phyloP scores from a whole-genome alignment of 257 asterid species.

The Haberlea rhodopensis region DNA sequence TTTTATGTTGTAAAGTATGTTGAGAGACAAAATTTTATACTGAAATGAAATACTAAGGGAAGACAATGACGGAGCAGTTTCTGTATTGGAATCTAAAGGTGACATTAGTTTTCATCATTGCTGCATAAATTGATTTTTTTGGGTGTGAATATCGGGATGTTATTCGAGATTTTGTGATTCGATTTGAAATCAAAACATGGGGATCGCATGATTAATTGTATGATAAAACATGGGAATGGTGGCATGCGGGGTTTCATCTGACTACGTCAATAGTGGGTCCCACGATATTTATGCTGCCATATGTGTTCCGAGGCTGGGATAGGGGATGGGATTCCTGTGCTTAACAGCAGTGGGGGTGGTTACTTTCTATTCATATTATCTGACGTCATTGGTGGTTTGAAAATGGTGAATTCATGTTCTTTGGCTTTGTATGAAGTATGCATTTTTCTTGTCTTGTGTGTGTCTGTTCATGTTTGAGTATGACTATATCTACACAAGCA shows the following conservation, averaged over 20 bases:
- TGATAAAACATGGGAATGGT: constrained; percentile 72
- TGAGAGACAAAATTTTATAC: no score
- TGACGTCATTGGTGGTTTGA: constrained; percentile 67
- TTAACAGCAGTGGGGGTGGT: constrained; percentile 81
- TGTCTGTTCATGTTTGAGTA: constrained; percentile 1
- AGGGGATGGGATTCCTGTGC: constrained; percentile 69
- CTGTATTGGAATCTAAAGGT: constrained; percentile 87
- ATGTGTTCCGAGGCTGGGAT: constrained; percentile 91
- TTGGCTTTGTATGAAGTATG: not conserved
- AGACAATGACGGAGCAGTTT: constrained; percentile 85
- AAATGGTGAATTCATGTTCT: constrained; percentile 6
- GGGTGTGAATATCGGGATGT: not conserved
- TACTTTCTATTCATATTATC: constrained; percentile 83
- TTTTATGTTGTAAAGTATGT: no score
- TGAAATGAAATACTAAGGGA: no score
- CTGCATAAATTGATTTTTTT: not conserved
- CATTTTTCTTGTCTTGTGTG: not conserved
- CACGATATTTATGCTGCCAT: constrained; percentile 78
- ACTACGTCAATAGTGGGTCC: constrained; percentile 99
- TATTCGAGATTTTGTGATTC: not conserved
- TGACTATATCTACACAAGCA: not conserved
- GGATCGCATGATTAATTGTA: not conserved
- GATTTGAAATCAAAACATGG: not conserved
- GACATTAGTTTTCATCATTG: not conserved
- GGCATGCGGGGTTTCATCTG: constrained; percentile 95